Percentiles rank a stretch among this genome's conserved stretches.
These are phyloP conservation scores for Scedosporium dehoogii DNA, from an alignment of 2,329 filamentous ascomycete species.

Conservation along the genomic window DNA sequence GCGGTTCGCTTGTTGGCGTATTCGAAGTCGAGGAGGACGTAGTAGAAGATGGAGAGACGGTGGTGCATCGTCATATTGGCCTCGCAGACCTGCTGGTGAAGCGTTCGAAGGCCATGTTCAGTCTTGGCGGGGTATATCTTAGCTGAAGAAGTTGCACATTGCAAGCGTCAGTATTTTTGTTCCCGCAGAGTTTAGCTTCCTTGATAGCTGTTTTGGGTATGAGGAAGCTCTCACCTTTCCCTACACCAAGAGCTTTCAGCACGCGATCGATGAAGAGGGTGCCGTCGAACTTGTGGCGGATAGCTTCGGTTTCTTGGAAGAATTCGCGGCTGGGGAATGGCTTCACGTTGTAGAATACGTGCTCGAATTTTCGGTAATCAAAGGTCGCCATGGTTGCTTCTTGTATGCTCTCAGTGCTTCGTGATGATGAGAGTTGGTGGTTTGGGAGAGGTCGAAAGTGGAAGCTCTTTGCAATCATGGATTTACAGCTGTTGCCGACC, in stretches of 20 bases:
- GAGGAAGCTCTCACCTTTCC: conserved; percentile 45
- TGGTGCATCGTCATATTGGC: conserved; percentile 58
- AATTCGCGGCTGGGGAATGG: conserved; percentile 49
- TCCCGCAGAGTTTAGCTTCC: too few relatives aligned
- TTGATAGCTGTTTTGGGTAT: too few relatives aligned
- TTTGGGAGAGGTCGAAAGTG: neutral
- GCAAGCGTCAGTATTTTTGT: neutral
- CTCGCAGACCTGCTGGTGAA: conserved; percentile 61
- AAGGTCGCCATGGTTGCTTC: conserved; percentile 34
- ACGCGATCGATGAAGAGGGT: conserved; percentile 73
- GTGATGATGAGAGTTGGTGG: neutral
- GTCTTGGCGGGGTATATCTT: conserved; percentile 67
- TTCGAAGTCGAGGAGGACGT: conserved; percentile 69
- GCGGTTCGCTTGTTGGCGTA: conserved; percentile 39
- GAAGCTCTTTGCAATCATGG: neutral
- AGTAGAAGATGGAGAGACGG: conserved; percentile 76
- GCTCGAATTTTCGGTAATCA: conserved; percentile 56
- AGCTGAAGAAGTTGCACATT: conserved; percentile 23
- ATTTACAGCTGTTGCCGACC: neutral
- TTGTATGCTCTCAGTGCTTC: neutral
- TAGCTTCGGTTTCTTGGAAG: conserved; percentile 53
- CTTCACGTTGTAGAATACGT: conserved; percentile 53
- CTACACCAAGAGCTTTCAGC: conserved; percentile 58
- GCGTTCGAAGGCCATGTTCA: conserved; percentile 54
- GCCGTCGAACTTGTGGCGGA: conserved; percentile 58